Base-by-base conservation (phyloP, 352 stramenopile species). In the Phytophthora pistaciae region DNA sequence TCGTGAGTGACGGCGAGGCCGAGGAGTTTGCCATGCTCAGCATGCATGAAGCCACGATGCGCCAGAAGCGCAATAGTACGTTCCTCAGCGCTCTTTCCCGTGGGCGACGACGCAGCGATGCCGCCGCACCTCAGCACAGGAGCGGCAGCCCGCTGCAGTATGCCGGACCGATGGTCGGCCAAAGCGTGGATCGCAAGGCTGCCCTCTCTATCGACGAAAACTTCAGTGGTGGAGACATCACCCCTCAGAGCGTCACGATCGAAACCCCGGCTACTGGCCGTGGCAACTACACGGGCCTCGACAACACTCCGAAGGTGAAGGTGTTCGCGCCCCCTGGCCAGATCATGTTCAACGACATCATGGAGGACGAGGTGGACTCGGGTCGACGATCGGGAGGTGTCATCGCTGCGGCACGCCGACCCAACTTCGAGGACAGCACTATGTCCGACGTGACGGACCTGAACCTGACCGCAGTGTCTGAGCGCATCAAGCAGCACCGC, bases 21-120 rank as follows among this genome's bases (percentile, higher is more conserved):
- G 81, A 94, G 61, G 82, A 92, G 58, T 94, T 94, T 67, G 87
- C 83, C 20, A 94, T 94, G 87, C 84, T 94, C 23, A 94, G 87
- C 55, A 84, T 91, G 59, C 62, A 91, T 55, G 87, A 94, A 72
- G 64, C 68, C 21, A 81, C 84, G 7, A 91, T 94, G 69, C 79
- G 72, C 53, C 78, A 61, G 64, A 68, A 79, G 14, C 77, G 72
- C 16, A 73, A 50, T 21, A 91, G 82, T 62, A 89, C 83, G 11
- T 92, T 86, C 54, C 66, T 92, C 25, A 83, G 76, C 4, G 80
- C 80, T 21, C 63, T 87, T 16, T 69, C 54, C 14, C 74, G 71
- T 18, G 70, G 64, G 14, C 71, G 72, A 44, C 71, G 64, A 44
- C 71, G 64, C 16, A 74, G 68, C 20, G 38, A 64, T 7, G 36